Conservation (phyloP, 2,329 filamentous ascomycete genomes). For the Fusarium sp. region DNA sequence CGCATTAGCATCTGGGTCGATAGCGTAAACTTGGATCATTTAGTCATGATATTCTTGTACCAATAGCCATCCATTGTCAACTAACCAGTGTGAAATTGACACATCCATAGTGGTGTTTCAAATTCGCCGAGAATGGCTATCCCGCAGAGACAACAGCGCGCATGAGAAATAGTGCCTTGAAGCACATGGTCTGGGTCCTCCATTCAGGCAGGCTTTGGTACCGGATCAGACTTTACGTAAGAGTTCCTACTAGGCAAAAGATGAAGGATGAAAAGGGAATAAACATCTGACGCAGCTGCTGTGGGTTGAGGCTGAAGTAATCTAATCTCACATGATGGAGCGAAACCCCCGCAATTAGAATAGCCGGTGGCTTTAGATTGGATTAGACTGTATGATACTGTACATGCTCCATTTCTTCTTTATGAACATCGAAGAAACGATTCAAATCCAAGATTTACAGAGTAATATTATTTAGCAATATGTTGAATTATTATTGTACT, state of each 20-base stretch:
- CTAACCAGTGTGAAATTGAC: slow-evolving; percentile 1
- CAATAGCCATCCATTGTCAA: background rate
- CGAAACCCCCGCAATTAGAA: background rate
- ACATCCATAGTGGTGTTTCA: background rate
- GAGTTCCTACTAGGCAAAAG: too few relatives aligned
- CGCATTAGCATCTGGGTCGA: background rate
- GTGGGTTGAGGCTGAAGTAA: background rate
- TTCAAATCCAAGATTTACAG: too few relatives aligned
- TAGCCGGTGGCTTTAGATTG: too few relatives aligned
- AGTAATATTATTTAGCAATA: too few relatives aligned
- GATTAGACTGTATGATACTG: too few relatives aligned
- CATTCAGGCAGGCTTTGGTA: background rate
- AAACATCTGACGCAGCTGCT: background rate
- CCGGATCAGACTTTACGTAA: background rate
- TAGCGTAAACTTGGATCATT: background rate
- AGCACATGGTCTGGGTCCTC: background rate
- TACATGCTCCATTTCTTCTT: too few relatives aligned
- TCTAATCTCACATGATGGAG: background rate
- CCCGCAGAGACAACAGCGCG: slow-evolving; percentile 3
- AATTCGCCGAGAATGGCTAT: background rate
- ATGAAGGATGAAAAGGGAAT: background rate
- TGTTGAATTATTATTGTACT: too few relatives aligned
- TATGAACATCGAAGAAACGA: too few relatives aligned
- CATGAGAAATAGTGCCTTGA: background rate
- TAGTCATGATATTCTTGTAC: background rate